Evolutionary conservation across 2,329 filamentous ascomycete species (phyloP), one percentile per base, ranked within the genome.

Genomic region (Tolypocladium tundrense): DNA sequence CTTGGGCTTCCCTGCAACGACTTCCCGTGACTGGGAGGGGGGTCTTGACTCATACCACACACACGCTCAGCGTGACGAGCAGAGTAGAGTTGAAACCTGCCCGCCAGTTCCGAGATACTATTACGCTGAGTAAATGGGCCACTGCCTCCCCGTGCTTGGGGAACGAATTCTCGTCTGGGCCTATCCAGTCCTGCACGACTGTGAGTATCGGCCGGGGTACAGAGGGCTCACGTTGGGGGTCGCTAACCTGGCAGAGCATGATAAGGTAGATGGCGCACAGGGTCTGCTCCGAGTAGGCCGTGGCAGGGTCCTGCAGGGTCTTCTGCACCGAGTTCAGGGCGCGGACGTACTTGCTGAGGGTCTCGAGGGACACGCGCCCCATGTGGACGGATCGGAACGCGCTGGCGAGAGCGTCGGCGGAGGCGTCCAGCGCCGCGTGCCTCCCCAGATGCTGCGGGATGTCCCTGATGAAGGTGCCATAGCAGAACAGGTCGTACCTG

Each of bases 401-500:
- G 1, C 62, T 65, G 1, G 66, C 63, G 3, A 74, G 62, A 9
- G 69, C 68, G 33, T 66, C 66, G 5, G 70, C 67, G 0, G 72
- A 64, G 0, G 72, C 69, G 59, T 80, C 77, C 0, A 82, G 67
- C 1, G 77, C 77, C 53, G 70, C 68, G 52, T 77, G 80, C 13
- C 60, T 66, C 1, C 78, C 79, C 1, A 81, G 61, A 0, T 77
- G 73, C 41, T 64, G 63, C 0, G 79, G 79, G 1, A 81, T 65
- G n/a, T 77, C 69, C 1, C 67, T 65, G 13, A 81, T 63, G 60
- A 77, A 81, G 0, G 65, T 62, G 1, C 79, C 79, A 59, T 78
- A 81, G 16, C 74, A 76, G 48, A 68, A 67, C 8, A 81, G 62
- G 51, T 80, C 77, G 60, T 77, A 80, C 21, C 75, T 69, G 21